phyloP scores from a whole-genome alignment of 495 filamentous ascomycete genomes.

The Annulohypoxylon nitens region DNA sequence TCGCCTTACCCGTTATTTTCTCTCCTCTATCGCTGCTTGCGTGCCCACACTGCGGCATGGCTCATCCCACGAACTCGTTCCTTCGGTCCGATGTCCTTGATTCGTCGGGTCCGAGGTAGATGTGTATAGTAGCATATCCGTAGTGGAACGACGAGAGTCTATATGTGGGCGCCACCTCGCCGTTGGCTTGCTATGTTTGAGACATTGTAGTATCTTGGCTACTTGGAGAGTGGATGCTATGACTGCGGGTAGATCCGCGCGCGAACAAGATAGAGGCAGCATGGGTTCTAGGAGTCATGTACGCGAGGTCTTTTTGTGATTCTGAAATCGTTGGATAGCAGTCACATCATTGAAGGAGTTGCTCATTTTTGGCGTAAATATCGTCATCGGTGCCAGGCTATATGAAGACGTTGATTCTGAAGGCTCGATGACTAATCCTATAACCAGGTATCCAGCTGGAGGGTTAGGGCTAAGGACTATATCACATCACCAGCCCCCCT shows the following conservation, averaged over 20 bases:
- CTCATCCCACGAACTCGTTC: background rate
- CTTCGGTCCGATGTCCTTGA: constrained; percentile 11
- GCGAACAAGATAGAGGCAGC: background rate
- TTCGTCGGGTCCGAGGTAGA: background rate
- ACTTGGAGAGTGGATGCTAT: background rate
- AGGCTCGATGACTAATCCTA: constrained; percentile 15
- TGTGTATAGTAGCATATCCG: background rate
- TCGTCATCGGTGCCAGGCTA: background rate
- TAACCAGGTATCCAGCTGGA: background rate
- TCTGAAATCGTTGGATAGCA: background rate
- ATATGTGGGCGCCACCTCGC: background rate
- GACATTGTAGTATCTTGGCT: background rate
- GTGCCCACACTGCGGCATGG: constrained; percentile 1
- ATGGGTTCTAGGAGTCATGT: background rate
- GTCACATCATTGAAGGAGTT: background rate
- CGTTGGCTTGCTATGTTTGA: background rate
- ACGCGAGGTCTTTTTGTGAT: background rate
- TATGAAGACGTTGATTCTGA: background rate
- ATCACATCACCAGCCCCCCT: background rate
- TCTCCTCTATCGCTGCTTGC: background rate
- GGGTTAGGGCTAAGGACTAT: background rate
- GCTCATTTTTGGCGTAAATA: background rate
- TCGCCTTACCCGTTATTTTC: constrained; percentile 22
- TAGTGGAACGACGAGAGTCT: background rate
- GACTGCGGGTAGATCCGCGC: background rate